Conservation (phyloP, 805 yeast species). For the Starmerella stigmatis region DNA sequence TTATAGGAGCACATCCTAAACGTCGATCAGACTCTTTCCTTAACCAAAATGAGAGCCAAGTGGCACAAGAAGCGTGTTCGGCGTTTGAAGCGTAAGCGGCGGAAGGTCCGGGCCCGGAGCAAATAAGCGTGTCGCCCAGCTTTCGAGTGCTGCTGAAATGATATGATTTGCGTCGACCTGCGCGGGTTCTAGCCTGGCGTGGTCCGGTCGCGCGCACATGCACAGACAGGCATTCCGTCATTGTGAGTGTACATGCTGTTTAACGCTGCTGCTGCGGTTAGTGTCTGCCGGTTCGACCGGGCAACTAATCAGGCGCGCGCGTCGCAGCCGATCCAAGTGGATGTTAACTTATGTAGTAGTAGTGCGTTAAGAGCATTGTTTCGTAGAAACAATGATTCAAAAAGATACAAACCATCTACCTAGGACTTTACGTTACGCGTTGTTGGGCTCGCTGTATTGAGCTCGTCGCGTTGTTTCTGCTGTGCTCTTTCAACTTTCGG, state of each 20-base stretch:
- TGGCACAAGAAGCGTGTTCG: constrained; percentile 99
- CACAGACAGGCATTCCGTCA: constrained; percentile 1
- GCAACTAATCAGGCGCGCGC: neutral
- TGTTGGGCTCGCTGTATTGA: too few species aligned
- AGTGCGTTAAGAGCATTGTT: constrained; percentile 1
- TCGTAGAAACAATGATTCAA: neutral
- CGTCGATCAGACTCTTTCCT: constrained; percentile 6
- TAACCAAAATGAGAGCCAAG: constrained; percentile 47
- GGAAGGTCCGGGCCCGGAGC: constrained; percentile 99
- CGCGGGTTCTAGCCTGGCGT: neutral
- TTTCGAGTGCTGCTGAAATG: constrained; percentile 1
- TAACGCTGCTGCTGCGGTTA: neutral
- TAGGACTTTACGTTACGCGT: too few species aligned
- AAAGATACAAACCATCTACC: too few species aligned
- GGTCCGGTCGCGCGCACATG: neutral
- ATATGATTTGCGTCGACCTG: neutral
- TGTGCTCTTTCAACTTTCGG: too few species aligned
- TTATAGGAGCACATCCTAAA: constrained; percentile 6
- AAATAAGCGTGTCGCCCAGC: constrained; percentile 25
- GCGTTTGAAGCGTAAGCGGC: constrained; percentile 99
- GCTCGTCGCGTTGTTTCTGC: too few species aligned
- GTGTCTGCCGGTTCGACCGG: neutral
- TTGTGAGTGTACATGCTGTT: neutral
- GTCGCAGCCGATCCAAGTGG: neutral
- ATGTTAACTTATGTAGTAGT: constrained; percentile 9